A percentile compares a stretch with the other conserved stretches of the same genome.
phyloP scores from a whole-genome alignment of 148 eudicot genomes.

The Fagopyrum homotropicum region DNA sequence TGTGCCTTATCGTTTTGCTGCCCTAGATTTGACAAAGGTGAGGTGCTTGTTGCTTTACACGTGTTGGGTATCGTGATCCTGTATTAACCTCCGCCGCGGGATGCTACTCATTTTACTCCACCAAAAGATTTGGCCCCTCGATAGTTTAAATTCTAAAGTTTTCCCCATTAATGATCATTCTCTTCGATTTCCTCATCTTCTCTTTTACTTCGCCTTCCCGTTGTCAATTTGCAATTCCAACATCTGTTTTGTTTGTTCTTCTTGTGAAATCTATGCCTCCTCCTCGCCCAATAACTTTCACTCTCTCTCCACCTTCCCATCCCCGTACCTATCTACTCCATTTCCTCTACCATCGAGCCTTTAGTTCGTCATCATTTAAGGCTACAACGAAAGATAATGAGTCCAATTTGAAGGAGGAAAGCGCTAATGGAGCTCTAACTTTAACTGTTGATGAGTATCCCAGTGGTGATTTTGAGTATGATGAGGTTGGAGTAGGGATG shows the following conservation, averaged over 20 bases:
- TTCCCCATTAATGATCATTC: too few relatives aligned
- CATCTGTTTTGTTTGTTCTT: background rate
- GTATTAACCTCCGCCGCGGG: too few relatives aligned
- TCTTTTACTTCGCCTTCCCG: too few relatives aligned
- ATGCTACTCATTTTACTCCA: too few relatives aligned
- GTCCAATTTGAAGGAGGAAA: slow-evolving; percentile 13
- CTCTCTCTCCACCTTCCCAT: slow-evolving; percentile 12
- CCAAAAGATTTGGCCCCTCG: too few relatives aligned
- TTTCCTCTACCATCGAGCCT: background rate
- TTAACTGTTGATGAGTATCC: slow-evolving; percentile 37
- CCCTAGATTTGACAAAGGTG: too few relatives aligned
- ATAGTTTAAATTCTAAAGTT: too few relatives aligned
- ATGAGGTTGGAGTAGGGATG: slow-evolving; percentile 37
- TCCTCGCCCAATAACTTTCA: slow-evolving; percentile 10
- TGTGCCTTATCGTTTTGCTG: too few relatives aligned
- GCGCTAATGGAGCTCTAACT: slow-evolving; percentile 14
- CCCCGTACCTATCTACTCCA: slow-evolving; percentile 10
- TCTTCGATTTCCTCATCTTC: too few relatives aligned
- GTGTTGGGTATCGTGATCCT: too few relatives aligned
- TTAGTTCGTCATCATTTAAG: background rate
- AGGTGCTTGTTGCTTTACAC: too few relatives aligned
- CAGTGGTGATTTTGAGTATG: slow-evolving; percentile 64
- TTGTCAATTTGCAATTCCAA: background rate
- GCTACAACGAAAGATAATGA: background rate
- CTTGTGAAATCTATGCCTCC: background rate